phyloP scores from a whole-genome alignment of 2,329 filamentous ascomycete species.

The Pseudogymnoascus sp. region DNA sequence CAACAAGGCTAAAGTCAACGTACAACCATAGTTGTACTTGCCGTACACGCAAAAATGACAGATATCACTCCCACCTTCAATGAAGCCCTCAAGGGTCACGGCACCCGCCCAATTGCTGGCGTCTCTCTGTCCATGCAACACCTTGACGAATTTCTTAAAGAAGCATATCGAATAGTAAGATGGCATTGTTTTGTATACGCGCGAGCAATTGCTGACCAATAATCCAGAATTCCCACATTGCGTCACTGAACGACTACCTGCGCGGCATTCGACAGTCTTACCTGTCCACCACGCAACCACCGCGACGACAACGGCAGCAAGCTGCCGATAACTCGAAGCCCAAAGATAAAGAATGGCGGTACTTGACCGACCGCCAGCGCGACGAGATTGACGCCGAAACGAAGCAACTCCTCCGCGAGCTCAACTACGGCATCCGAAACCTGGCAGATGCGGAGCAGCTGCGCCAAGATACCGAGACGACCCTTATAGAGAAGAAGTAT shows the following conservation, averaged over 20 bases:
- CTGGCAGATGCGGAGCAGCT: conserved; percentile 77
- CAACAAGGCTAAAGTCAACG: neutral
- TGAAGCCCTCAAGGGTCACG: conserved; percentile 54
- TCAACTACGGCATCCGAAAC: conserved; percentile 71
- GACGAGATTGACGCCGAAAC: conserved; percentile 83
- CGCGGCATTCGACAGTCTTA: conserved; percentile 81
- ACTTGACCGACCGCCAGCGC: conserved; percentile 69
- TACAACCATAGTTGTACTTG: neutral
- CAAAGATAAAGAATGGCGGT: conserved; percentile 25
- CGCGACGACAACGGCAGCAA: conserved; percentile 33
- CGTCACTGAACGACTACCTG: conserved; percentile 71
- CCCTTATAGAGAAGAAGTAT: conserved; percentile 64
- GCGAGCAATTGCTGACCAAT: conserved; percentile 18
- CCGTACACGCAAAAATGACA: conserved; percentile 33
- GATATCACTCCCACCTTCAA: conserved; percentile 65
- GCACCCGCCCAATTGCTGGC: conserved; percentile 40
- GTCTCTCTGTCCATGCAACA: conserved; percentile 34
- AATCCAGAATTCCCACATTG: conserved; percentile 72
- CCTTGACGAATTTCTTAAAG: conserved; percentile 82
- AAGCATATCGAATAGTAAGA: conserved; percentile 84
- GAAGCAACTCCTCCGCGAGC: conserved; percentile 74
- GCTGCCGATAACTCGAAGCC: conserved; percentile 11
- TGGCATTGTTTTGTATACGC: conserved; percentile 16
- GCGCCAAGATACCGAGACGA: conserved; percentile 66
- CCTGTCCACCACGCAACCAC: conserved; percentile 69